Base-by-base conservation (phyloP, 2,329 filamentous ascomycete genomes). In the Penicillium sp. region DNA sequence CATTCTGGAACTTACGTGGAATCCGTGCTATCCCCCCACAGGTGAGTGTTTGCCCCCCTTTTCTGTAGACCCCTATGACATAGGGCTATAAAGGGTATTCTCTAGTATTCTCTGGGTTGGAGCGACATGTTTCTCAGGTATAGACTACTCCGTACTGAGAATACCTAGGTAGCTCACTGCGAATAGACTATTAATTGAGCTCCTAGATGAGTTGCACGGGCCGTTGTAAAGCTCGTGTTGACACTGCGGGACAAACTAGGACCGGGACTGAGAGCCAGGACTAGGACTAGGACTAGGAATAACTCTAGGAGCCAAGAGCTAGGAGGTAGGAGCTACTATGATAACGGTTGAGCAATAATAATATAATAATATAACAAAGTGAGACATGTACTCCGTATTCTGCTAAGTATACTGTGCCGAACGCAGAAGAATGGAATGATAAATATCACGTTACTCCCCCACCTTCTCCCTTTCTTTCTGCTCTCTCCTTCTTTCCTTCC, bases 401-500 rank as follows among this genome's bases (percentile, higher is more conserved):
- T 18, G 15, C 15, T 2, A 18, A 18, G 9, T 18, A 7, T 33
- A 15, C 23, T 13, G 20, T 27, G 5, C 25, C 6, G 27, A 39
- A 39, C 10, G 18, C 23, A 35, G 15, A n/a, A 32, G n/a, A 43
- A 35, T 49, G 25, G n/a, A 28, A 28, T 28, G 9, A 47, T 56
- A 52, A 52, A 55, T 50, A 54, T 56, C 54, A 54, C 52, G 54
- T 43, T 43, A 56, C 52, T 52, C 46, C 45, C 49, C 52, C 51
- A 46, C 53, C 44, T 58, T 18, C 15, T 18, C 10, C 48, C 58
- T 44, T 55, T 43, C 56, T 37, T 42, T 27, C 25, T 27, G 25
- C 25, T 28, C 27, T 10, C 8, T 2, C 27, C 27, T 28, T 46
- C 38, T 44, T 47, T 39, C 48, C 52, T 27, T 42, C 49, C 31